These are phyloP conservation scores for Lichtheimia ornata DNA, from an alignment of 371 early-diverging fungal species.

Conservation along the genomic window DNA sequence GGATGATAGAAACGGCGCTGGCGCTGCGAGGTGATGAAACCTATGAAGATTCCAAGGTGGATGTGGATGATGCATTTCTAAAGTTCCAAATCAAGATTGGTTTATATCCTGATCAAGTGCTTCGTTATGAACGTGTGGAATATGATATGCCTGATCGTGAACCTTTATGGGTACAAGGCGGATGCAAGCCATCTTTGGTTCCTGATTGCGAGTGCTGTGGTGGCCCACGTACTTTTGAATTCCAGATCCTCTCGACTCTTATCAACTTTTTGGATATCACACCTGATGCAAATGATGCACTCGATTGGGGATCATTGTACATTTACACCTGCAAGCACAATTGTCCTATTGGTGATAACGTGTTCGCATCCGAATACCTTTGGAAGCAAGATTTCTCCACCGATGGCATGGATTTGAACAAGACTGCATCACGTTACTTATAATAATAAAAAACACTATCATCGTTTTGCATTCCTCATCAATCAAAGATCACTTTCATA, in stretches of 20 bases:
- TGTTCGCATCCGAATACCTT: slow-evolving; percentile 67
- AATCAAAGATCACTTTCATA: background rate
- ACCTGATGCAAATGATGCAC: slow-evolving; percentile 65
- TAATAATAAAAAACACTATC: background rate
- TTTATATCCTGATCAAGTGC: slow-evolving; percentile 81
- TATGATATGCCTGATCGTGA: slow-evolving; percentile 59
- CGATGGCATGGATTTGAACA: slow-evolving; percentile 57
- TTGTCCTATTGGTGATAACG: slow-evolving; percentile 61
- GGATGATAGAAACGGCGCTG: slow-evolving; percentile 22
- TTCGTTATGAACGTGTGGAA: slow-evolving; percentile 81
- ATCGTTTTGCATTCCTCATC: background rate
- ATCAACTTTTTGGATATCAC: slow-evolving; percentile 82
- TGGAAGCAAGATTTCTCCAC: slow-evolving; percentile 73
- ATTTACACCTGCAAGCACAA: slow-evolving; percentile 87
- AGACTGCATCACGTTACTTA: background rate
- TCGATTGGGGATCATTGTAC: slow-evolving; percentile 93
- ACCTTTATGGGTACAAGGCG: slow-evolving; percentile 84
- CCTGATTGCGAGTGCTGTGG: slow-evolving; percentile 79
- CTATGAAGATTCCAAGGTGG: slow-evolving; percentile 76
- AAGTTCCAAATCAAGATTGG: slow-evolving; percentile 87
- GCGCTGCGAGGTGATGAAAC: slow-evolving; percentile 70
- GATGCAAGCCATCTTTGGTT: slow-evolving; percentile 66
- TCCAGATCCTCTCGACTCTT: slow-evolving; percentile 82
- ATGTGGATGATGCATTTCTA: slow-evolving; percentile 90
- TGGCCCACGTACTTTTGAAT: slow-evolving; percentile 82